phyloP scores from a whole-genome alignment of 306 rosid genomes.

The Fragaria iinumae region DNA sequence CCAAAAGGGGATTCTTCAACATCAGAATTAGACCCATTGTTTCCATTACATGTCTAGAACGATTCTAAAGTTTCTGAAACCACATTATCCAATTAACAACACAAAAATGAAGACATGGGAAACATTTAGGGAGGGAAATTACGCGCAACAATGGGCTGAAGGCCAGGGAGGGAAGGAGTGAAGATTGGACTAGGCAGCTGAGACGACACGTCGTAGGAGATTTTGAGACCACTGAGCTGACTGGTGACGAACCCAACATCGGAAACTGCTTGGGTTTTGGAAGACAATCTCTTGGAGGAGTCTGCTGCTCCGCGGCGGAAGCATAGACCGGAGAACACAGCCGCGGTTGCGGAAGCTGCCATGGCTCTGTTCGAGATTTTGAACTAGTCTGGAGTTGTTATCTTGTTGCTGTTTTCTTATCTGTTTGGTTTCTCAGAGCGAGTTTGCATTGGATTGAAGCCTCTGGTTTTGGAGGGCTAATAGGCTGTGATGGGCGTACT shows the following conservation, averaged over 20 bases:
- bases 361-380: slow-evolving; percentile 6
- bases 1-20: neutral
- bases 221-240: slow-evolving; percentile 66
- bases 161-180: slow-evolving; percentile 33
- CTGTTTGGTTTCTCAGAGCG: neutral
- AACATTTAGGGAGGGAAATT: slow-evolving; percentile 10
- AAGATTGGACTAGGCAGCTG: slow-evolving; percentile 28
- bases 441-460: neutral
- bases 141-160: slow-evolving; percentile 68
- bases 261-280: slow-evolving; percentile 25
- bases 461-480: slow-evolving; percentile 2
- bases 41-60: neutral
- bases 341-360: slow-evolving; percentile 45
- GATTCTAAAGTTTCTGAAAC: neutral
- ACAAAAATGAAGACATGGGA: neutral
- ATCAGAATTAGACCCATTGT: neutral
- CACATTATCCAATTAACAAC: neutral
- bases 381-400: neutral
- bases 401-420: neutral
- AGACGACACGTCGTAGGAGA: slow-evolving; percentile 37
- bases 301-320: slow-evolving; percentile 15
- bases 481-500: neutral
- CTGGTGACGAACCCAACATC: slow-evolving; percentile 62
- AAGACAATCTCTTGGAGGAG: slow-evolving; percentile 1
- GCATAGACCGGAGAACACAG: slow-evolving; percentile 21